Base-by-base conservation (phyloP, 495 filamentous ascomycete genomes). In the Penicillium steckii region DNA sequence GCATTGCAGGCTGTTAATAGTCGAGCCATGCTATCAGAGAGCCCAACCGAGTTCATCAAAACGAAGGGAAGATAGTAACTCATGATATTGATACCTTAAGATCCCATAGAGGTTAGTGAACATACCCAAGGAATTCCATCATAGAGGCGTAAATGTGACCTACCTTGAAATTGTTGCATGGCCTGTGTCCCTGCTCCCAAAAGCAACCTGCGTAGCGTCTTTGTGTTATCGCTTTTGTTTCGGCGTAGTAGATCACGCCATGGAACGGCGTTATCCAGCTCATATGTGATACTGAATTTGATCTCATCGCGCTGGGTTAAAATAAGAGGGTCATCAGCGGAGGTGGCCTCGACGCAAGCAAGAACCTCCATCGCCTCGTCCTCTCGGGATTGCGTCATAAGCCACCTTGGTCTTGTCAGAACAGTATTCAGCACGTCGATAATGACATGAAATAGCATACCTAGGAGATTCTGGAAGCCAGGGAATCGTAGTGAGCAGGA, bases 331-430 rank as follows among this genome's bases (percentile, higher is more conserved):
- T 41, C 37, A 5, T 41, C 37, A 8, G 26, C 4, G n/a, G 47
- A 27, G 6, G 37, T 50, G 12, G 22, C 47, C 33, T 50, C 47
- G 5, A 50, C 32, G 19, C 33, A 41, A 19, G 19, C 23, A 26
- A 50, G 32, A 2, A 50, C 47, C 8, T 50, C 10, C 15, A 42
- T 50, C 8, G 47, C 47, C 21, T 50, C 47, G 10, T 26, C 35
- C 18, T 50, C 47, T 8, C 22, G 37, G 33, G 8, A 13, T 19
- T 50, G 47, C 1, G 47, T 24, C n/a, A 50, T 23, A 8, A 50
- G 35, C 47, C 47, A 50, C 9, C 47, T 50, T 22, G 19, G 7
- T 8, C 6, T 41, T 13, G 37, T 41, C 21, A 41, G 37, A 22
- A n/a, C n/a, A 7, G 1, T 41, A 3, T 8, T 23, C 37, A 8